Percentiles rank a stretch among this genome's conserved stretches.
phyloP scores from a whole-genome alignment of 352 stramenopile genomes.

The Pythium dissimile region DNA sequence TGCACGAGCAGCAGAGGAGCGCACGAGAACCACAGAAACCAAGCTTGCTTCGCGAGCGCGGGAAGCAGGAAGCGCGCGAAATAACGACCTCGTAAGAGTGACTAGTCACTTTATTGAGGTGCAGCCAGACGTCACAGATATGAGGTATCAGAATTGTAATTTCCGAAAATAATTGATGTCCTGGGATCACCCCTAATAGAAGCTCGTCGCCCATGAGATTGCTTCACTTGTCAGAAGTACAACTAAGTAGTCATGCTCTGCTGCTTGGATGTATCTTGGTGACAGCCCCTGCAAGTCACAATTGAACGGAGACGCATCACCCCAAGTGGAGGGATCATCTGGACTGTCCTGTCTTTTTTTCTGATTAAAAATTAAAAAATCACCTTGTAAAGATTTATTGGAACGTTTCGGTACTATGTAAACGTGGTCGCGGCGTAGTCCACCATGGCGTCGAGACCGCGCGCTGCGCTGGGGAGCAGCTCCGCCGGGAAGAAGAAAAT shows the following conservation, averaged over 20 bases:
- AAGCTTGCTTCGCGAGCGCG: background rate
- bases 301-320: slow-evolving; percentile 9
- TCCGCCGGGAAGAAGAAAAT: too few species aligned
- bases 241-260: slow-evolving; percentile 9
- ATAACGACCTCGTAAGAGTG: background rate
- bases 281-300: slow-evolving; percentile 11
- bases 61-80: background rate
- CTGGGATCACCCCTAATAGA: background rate
- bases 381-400: background rate
- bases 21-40: background rate
- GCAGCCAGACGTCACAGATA: background rate
- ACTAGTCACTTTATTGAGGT: background rate
- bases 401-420: too few species aligned
- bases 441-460: too few species aligned
- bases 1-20: background rate
- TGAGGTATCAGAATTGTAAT: background rate
- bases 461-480: too few species aligned
- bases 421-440: too few species aligned
- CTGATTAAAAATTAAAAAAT: too few species aligned
- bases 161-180: background rate
- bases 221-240: too few species aligned
- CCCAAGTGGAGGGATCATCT: background rate
- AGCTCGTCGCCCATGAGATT: too few species aligned
- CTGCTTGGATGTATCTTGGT: slow-evolving; percentile 18
- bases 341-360: background rate